A percentile compares a stretch with the other conserved stretches of the same genome.
phyloP scores from a whole-genome alignment of 768 basidiomycete genomes.

The Clitopilus passeckerianus region DNA sequence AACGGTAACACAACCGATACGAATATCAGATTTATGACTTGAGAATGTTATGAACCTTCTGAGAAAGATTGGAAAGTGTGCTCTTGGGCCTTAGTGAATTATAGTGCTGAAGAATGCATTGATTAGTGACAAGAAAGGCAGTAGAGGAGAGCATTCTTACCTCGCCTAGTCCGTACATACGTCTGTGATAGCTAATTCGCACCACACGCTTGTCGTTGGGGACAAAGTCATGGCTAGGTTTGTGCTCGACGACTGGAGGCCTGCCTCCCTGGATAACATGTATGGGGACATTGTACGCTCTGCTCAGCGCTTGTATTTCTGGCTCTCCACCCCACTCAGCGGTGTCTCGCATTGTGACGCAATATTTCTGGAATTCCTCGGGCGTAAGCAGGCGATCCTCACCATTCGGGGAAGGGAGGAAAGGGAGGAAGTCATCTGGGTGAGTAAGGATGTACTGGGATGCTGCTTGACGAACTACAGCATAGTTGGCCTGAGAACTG shows the following conservation, averaged over 20 bases:
- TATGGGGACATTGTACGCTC: slow-evolving; percentile 78
- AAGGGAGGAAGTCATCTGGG: slow-evolving; percentile 89
- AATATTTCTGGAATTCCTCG: slow-evolving; percentile 68
- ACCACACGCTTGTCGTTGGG: slow-evolving; percentile 35
- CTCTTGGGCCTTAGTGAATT: slow-evolving; percentile 71
- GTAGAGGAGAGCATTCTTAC: slow-evolving; percentile 36
- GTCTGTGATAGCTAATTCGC: slow-evolving; percentile 86
- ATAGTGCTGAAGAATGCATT: slow-evolving; percentile 59
- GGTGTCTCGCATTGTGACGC: slow-evolving; percentile 71
- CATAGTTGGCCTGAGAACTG: slow-evolving; percentile 52
- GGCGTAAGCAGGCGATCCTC: slow-evolving; percentile 76
- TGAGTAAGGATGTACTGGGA: slow-evolving; percentile 79
- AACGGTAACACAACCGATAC: slow-evolving; percentile 3
- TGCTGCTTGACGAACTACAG: slow-evolving; percentile 59
- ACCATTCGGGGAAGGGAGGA: slow-evolving; percentile 70
- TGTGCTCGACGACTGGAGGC: slow-evolving; percentile 82
- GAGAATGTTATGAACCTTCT: slow-evolving; percentile 20
- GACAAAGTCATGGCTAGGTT: slow-evolving; percentile 38
- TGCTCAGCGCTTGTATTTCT: slow-evolving; percentile 87
- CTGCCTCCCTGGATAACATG: slow-evolving; percentile 84
- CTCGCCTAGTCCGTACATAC: slow-evolving; percentile 95
- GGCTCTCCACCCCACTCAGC: slow-evolving; percentile 98
- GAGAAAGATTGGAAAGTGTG: slow-evolving; percentile 18
- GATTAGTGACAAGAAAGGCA: neutral
- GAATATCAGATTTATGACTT: slow-evolving; percentile 9